Evolutionary conservation across 805 yeast genomes (phyloP).

Genomic region (Candida silvatica): DNA sequence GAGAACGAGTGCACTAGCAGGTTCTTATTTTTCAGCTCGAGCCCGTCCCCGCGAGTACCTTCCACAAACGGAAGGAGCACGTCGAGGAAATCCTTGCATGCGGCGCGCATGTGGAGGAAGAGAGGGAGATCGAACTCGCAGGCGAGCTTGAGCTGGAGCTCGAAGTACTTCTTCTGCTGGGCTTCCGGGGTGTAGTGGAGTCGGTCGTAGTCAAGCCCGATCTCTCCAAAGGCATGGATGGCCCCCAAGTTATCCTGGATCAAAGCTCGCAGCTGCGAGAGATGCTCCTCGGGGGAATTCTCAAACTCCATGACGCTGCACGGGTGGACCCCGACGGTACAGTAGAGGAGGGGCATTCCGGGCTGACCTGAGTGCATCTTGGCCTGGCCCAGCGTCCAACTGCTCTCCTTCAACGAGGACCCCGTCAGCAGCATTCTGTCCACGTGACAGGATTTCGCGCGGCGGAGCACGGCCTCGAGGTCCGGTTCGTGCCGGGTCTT

Average conservation of each 20-base stretch:
- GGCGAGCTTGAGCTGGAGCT: constrained; percentile 62
- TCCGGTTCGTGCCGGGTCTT: constrained; percentile 58
- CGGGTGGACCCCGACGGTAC: constrained; percentile 95
- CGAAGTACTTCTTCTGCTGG: constrained; percentile 61
- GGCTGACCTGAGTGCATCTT: constrained; percentile 5
- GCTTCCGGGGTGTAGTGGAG: constrained; percentile 64
- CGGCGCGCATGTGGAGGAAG: constrained; percentile 84
- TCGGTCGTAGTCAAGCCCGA: constrained; percentile 93
- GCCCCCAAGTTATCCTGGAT: constrained; percentile 36
- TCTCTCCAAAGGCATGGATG: constrained; percentile 86
- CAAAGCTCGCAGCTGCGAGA: constrained; percentile 40
- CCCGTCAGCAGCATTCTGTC: constrained; percentile 75
- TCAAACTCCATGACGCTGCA: constrained; percentile 63
- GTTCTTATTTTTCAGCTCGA: constrained; percentile 27
- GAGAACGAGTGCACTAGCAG: constrained; percentile 97
- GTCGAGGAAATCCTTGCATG: constrained; percentile 68
- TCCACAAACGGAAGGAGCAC: constrained; percentile 56
- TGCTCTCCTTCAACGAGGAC: constrained; percentile 61
- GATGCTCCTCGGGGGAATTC: constrained; percentile 28
- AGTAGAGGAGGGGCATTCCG: constrained; percentile 29
- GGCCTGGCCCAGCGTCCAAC: constrained; percentile 51
- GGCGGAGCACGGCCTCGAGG: constrained; percentile 47
- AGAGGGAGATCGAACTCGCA: constrained; percentile 59
- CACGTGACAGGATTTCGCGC: constrained; percentile 64
- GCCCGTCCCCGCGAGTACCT: constrained; percentile 23